Conservation (phyloP, 2,329 filamentous ascomycete species). For the Cercospora canescens region DNA sequence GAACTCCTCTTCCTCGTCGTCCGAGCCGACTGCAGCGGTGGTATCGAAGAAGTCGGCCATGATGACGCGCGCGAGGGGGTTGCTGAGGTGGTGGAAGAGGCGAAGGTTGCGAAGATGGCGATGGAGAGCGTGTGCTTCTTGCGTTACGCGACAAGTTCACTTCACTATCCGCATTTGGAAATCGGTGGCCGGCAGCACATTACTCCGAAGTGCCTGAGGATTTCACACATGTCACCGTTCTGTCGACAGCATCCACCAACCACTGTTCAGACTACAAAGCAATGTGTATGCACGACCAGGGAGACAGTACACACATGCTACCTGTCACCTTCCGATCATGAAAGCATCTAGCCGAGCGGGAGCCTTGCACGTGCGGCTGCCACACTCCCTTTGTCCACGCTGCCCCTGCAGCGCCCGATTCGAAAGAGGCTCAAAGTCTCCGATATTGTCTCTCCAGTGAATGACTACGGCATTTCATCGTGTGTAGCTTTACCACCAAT, state of each 20-base stretch:
- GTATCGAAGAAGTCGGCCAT: slow-evolving; percentile 66
- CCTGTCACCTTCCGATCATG: background rate
- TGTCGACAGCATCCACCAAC: background rate
- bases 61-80: background rate
- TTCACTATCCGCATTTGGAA: background rate
- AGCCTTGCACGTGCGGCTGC: background rate
- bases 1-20: slow-evolving; percentile 79
- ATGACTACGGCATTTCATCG: background rate
- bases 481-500: background rate
- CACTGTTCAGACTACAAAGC: too few species aligned
- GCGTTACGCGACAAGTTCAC: slow-evolving; percentile 3
- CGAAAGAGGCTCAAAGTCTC: background rate
- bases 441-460: background rate
- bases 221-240: too few species aligned
- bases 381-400: background rate
- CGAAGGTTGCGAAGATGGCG: background rate
- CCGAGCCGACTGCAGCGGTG: slow-evolving; percentile 80
- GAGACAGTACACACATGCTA: background rate
- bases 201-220: background rate
- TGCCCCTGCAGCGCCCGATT: background rate
- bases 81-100: background rate
- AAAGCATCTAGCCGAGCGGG: background rate
- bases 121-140: background rate
- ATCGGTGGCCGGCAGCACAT: background rate
- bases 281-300: background rate